Base-by-base conservation (phyloP, 2,329 filamentous ascomycete species). In the Shiraia sp. region DNA sequence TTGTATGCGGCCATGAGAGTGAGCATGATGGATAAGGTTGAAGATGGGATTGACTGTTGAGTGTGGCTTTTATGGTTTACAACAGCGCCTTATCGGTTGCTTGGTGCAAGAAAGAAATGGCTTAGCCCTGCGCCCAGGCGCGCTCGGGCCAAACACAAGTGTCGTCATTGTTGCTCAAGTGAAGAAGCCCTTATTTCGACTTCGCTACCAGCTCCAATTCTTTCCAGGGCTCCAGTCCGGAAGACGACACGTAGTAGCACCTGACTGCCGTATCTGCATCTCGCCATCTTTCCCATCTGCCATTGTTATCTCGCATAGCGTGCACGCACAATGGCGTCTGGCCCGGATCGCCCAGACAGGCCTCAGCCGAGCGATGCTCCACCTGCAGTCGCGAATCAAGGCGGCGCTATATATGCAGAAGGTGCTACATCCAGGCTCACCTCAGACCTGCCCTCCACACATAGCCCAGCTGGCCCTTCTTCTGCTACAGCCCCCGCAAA, bases 401-500 rank as follows among this genome's bases (percentile, higher is more conserved):
- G 41, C 24, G 40, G 32, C 15, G 36, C 49, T 25, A 45, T 51
- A 6, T 48, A 55, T 35, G 48, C 55, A 24, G 43, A 48, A 41
- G 46, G 50, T 39, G 50, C 46, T 34, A 40, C 49, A 10, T 45
- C 53, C 22, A 38, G 43, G 32, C 15, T 36, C 10, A 27, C 47
- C 16, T 26, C 48, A 14, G 32, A 29, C 31, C 26, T 32, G 25
- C 30, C 27, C 5, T 40, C 33, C 37, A 35, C 31, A 35, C 38
- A 42, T 30, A 33, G 27, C 23, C 41, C 42, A 36, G 24, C 52
- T 13, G 45, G 27, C 1, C 39, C 44, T 13, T 42, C 55, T 4
- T 44, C 57, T 7, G 35, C 10, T 24, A 26, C 51, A 31, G 46
- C 45, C 9, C 39, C 55, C 2, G 51, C 58, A 58, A 83, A 85